Percentiles rank a stretch among this genome's conserved stretches.
phyloP scores from a whole-genome alignment of 805 yeast genomes.

The Saccharomycopsis lassenensis region DNA sequence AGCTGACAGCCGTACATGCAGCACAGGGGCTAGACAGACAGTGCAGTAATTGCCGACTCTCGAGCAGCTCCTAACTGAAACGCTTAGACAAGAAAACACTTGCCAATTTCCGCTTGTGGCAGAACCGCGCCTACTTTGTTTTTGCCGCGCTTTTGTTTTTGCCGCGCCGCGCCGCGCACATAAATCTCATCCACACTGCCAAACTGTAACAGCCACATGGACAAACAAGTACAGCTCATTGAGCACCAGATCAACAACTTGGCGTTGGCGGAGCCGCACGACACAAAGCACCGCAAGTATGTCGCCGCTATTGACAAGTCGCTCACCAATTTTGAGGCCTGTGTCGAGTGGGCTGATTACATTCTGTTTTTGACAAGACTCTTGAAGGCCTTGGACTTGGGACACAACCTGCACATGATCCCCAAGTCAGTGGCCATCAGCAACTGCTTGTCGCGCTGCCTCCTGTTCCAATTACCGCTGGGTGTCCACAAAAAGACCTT shows the following conservation, averaged over 20 bases:
- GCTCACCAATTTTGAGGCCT: conserved; percentile 61
- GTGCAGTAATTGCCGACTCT: no score
- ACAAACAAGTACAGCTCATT: no score
- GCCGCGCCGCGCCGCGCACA: not conserved
- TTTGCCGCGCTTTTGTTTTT: no score
- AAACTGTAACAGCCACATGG: not conserved
- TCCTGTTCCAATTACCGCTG: conserved; percentile 75
- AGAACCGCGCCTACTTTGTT: no score
- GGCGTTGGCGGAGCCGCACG: conserved; percentile 18
- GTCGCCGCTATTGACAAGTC: conserved; percentile 62
- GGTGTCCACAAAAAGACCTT: conserved; percentile 92
- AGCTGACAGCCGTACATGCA: no score
- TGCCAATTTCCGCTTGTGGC: no score
- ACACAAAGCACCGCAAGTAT: conserved; percentile 60
- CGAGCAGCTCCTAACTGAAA: no score
- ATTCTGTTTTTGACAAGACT: conserved; percentile 79
- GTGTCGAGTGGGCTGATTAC: conserved; percentile 97
- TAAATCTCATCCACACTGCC: conserved; percentile 1
- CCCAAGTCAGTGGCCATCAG: conserved; percentile 60
- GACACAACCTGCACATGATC: conserved; percentile 38
- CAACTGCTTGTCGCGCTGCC: conserved; percentile 62
- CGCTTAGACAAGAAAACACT: no score
- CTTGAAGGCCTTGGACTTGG: conserved; percentile 51
- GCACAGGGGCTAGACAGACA: no score
- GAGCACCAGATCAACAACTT: conserved; percentile 7